phyloP scores from a whole-genome alignment of 1,139 yeast genomes.

The Protomyces inouyei region DNA sequence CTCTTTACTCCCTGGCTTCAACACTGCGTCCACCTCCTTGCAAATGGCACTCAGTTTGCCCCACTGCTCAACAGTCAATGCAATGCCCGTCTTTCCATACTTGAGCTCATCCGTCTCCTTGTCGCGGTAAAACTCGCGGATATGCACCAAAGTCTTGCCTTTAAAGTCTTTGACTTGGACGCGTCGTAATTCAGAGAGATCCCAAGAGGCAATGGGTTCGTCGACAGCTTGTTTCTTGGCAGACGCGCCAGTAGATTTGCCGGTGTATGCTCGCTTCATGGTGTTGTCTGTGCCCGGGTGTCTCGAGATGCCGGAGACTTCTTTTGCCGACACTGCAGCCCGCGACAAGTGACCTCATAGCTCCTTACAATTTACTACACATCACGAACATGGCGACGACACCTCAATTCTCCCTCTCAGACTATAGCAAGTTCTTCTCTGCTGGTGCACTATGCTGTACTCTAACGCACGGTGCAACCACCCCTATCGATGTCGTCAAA shows the following conservation, averaged over 20 bases:
- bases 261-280: neutral
- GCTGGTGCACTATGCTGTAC: constrained; percentile 95
- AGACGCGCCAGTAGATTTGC: neutral
- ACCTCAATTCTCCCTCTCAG: constrained; percentile 5
- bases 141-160: neutral
- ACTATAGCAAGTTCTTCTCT: constrained; percentile 18
- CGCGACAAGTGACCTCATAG: neutral
- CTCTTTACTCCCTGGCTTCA: neutral
- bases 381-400: neutral
- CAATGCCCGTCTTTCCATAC: constrained; percentile 11
- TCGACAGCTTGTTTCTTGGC: neutral
- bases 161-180: neutral
- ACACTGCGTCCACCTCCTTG: neutral
- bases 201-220: neutral
- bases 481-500: constrained; percentile 88
- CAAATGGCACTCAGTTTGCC: neutral
- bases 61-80: constrained; percentile 35
- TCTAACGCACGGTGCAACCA: constrained; percentile 87
- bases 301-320: no score
- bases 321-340: neutral
- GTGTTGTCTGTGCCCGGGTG: neutral
- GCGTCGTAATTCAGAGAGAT: constrained; percentile 22
- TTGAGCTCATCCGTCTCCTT: neutral
- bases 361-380: neutral
- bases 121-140: constrained; percentile 1